Base-by-base conservation (phyloP, 371 early-diverging fungal species). In the Mortierella sp. region DNA sequence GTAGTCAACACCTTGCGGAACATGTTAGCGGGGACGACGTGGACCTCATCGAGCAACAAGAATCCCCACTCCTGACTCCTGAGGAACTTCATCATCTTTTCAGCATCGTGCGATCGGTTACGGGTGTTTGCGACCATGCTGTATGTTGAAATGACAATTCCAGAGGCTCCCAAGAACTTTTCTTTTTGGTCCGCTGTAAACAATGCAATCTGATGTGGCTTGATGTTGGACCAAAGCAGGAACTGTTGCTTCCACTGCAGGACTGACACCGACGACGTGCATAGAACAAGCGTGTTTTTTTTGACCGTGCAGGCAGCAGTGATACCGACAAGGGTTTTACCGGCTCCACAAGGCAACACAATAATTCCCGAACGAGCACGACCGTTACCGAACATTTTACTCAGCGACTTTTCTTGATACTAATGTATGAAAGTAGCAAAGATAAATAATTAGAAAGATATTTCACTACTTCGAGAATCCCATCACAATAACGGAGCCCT, bases 361-460 rank as follows among this genome's bases (percentile, higher is more conserved):
- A 99, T 99, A 82, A 99, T 99, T n/a, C 99, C 99, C 31, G 97
- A 97, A 65, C 99, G 90, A 24, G 99, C 99, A 75, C 99, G 93
- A 88, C 94, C 96, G 83, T 99, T 99, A 75, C 99, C 99, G 96
- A 99, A 99, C 99, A 99, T 99, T 88, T 99, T 99, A 88, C 96
- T 97, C 65, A 99, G 92, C 79, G 96, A 96, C 84, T 98, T 97
- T 90, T 99, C 99, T 91, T 99, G 99, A 86, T 99, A 99, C 87
- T 87, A 77, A 47, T 34, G 11, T 1, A 28, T 26, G 3, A 26
- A 50, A 50, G 14, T 19, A 9, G 38, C 8, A 60, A 38, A 47
- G 45, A 78, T 54, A 28, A 44, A 16, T 63, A 65, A 21, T 65
- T 38, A 38, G 42, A 24, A 6, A 7, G 42, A 4, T 38, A 68